Evolutionary conservation across 2,329 filamentous ascomycete genomes (phyloP).

Genomic region (Curvularia eragrostidis): DNA sequence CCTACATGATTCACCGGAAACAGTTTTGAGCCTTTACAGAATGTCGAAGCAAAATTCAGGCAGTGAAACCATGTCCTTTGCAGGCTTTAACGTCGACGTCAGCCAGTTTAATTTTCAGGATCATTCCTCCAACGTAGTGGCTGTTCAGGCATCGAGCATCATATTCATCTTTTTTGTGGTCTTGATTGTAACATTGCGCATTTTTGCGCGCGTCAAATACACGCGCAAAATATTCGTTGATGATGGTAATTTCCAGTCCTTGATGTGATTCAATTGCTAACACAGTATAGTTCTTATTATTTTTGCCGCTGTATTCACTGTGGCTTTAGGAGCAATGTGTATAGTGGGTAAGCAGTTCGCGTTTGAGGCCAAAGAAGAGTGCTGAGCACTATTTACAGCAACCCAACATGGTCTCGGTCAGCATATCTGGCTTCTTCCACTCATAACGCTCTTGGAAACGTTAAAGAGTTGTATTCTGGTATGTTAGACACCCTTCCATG

Average conservation of each 20-base stretch:
- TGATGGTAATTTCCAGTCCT: slow-evolving; percentile 27
- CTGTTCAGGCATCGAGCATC: slow-evolving; percentile 24
- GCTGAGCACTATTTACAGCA: slow-evolving; percentile 19
- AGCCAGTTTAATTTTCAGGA: slow-evolving; percentile 33
- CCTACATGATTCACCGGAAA: not conserved
- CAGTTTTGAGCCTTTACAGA: not conserved
- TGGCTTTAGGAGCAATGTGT: slow-evolving; percentile 31
- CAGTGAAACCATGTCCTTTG: slow-evolving; percentile 10
- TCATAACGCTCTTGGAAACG: slow-evolving; percentile 17
- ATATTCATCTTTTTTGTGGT: slow-evolving; percentile 31
- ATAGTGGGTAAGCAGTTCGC: slow-evolving; percentile 30
- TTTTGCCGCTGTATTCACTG: slow-evolving; percentile 32
- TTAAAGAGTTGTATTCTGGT: slow-evolving; percentile 31
- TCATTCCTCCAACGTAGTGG: slow-evolving; percentile 23
- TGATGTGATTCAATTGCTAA: slow-evolving; percentile 5
- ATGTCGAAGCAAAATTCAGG: slow-evolving; percentile 8
- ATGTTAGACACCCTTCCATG: slow-evolving; percentile 6
- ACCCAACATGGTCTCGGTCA: slow-evolving; percentile 31
- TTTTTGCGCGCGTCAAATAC: slow-evolving; percentile 30
- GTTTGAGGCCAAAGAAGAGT: not conserved
- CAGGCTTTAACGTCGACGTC: slow-evolving; percentile 26
- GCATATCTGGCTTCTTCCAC: slow-evolving; percentile 33
- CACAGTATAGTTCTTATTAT: slow-evolving; percentile 30
- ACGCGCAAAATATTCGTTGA: slow-evolving; percentile 34
- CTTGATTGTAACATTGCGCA: slow-evolving; percentile 28